phyloP scores from a whole-genome alignment of 2,329 filamentous ascomycete species.

The Phaeoacremonium minimum region DNA sequence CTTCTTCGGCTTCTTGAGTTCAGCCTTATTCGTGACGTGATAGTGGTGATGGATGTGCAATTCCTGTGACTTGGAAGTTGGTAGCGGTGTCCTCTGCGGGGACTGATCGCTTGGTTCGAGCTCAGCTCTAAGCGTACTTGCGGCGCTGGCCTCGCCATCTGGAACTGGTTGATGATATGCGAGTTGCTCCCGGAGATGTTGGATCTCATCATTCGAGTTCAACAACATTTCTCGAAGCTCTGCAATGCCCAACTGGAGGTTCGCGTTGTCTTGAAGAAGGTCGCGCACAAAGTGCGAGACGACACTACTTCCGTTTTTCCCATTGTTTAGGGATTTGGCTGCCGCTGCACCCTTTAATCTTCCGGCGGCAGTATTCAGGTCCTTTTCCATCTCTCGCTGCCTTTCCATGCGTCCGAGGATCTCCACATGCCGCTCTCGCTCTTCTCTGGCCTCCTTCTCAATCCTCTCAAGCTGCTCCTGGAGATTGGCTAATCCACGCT shows the following conservation, averaged over 20 bases:
- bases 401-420: slow-evolving; percentile 80
- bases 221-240: slow-evolving; percentile 88
- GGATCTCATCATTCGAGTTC: slow-evolving; percentile 91
- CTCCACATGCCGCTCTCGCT: slow-evolving; percentile 77
- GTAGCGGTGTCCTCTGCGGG: slow-evolving; percentile 12
- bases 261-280: slow-evolving; percentile 91
- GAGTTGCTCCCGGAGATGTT: slow-evolving; percentile 77
- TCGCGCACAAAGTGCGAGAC: slow-evolving; percentile 97
- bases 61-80: slow-evolving; percentile 58
- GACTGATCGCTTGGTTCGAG: slow-evolving; percentile 47
- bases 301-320: slow-evolving; percentile 60
- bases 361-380: slow-evolving; percentile 74
- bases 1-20: slow-evolving; percentile 64
- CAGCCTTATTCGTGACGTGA: slow-evolving; percentile 63
- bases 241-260: slow-evolving; percentile 84
- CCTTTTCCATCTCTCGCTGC: slow-evolving; percentile 75
- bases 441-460: slow-evolving; percentile 75
- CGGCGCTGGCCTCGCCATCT: slow-evolving; percentile 30
- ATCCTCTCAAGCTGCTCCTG: slow-evolving; percentile 90
- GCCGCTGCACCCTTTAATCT: slow-evolving; percentile 79
- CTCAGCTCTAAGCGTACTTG: slow-evolving; percentile 66
- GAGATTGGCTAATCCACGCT: slow-evolving; percentile 71
- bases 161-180: slow-evolving; percentile 69
- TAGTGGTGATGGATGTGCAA: slow-evolving; percentile 95
- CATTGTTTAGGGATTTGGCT: slow-evolving; percentile 56